A percentile compares a stretch with the other conserved stretches of the same genome.
phyloP scores from a whole-genome alignment of 371 early-diverging fungal genomes.

The Apophysomyces trapeziformis region DNA sequence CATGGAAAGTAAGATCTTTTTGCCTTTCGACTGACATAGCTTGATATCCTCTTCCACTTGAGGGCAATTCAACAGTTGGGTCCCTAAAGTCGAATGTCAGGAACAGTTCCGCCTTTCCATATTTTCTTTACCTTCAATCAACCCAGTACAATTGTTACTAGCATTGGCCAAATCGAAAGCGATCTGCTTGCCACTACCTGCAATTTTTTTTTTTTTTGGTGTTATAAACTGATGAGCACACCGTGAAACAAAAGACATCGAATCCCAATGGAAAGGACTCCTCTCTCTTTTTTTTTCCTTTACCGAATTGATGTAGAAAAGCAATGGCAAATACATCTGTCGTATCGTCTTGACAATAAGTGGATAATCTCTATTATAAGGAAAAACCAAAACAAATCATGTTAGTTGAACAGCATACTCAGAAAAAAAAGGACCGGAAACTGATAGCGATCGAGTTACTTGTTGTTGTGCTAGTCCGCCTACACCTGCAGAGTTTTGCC shows the following conservation, averaged over 20 bases:
- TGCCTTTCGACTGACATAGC: conserved; percentile 54
- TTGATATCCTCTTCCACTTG: conserved; percentile 60
- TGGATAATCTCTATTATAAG: conserved; percentile 1
- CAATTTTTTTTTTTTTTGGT: not conserved
- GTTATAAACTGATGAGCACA: too few relatives aligned
- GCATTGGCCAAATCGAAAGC: conserved; percentile 55
- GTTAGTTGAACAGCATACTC: too few relatives aligned
- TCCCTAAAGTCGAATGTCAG: conserved; percentile 33
- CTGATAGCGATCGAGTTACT: not conserved
- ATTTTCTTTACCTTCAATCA: not conserved
- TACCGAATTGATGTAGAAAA: conserved; percentile 58
- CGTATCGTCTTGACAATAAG: conserved; percentile 52
- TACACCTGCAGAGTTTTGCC: conserved; percentile 24
- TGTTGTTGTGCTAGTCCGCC: conserved; percentile 19
- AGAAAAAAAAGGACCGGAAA: too few relatives aligned
- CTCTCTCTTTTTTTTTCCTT: not conserved
- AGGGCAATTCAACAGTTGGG: conserved; percentile 60
- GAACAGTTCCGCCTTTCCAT: not conserved
- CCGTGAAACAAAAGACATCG: not conserved
- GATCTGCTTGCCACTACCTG: not conserved
- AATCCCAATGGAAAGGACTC: too few relatives aligned
- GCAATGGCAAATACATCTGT: conserved; percentile 54
- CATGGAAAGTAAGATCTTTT: conserved; percentile 59
- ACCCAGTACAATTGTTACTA: conserved; percentile 30
- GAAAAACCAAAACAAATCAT: not conserved